Evolutionary conservation across 139 green algal genomes (phyloP).

Genomic region (Micractinium sp.): DNA sequence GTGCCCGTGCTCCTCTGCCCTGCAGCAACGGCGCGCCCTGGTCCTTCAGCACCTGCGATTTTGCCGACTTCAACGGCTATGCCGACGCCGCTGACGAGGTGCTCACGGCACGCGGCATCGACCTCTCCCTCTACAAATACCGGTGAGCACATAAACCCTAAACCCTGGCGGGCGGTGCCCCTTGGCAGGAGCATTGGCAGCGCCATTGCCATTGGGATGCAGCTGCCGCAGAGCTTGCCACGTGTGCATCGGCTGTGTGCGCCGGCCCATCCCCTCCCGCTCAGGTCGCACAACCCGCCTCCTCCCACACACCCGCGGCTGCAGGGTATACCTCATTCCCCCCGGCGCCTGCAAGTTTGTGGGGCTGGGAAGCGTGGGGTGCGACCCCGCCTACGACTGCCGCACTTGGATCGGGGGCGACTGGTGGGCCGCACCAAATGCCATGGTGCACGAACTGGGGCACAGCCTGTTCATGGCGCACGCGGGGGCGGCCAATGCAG

Average conservation of each 20-base stretch:
- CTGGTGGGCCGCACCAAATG: background rate
- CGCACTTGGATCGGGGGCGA: background rate
- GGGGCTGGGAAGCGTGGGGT: constrained; percentile 6
- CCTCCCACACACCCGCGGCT: background rate
- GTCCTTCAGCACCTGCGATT: constrained; percentile 4
- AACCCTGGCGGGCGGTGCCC: background rate
- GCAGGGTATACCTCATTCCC: constrained; percentile 20
- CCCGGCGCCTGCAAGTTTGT: constrained; percentile 13
- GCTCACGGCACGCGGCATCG: background rate
- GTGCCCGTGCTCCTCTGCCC: background rate
- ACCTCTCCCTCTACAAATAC: constrained; percentile 24
- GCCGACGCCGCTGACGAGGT: background rate
- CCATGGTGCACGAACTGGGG: background rate
- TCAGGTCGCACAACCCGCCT: background rate
- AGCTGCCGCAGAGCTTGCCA: background rate
- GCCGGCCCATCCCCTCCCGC: background rate
- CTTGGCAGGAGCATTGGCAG: background rate
- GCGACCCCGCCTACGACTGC: background rate
- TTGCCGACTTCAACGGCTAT: constrained; percentile 20
- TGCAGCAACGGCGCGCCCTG: background rate
- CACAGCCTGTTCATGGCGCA: constrained; percentile 28
- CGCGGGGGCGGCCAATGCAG: background rate
- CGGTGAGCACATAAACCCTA: background rate
- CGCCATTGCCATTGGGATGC: background rate
- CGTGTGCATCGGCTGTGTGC: background rate